Evolutionary conservation across 1,284 basidiomycete species (phyloP), one percentile per base, ranked within the genome.

Genomic region (Afroboletus lepidellus): DNA sequence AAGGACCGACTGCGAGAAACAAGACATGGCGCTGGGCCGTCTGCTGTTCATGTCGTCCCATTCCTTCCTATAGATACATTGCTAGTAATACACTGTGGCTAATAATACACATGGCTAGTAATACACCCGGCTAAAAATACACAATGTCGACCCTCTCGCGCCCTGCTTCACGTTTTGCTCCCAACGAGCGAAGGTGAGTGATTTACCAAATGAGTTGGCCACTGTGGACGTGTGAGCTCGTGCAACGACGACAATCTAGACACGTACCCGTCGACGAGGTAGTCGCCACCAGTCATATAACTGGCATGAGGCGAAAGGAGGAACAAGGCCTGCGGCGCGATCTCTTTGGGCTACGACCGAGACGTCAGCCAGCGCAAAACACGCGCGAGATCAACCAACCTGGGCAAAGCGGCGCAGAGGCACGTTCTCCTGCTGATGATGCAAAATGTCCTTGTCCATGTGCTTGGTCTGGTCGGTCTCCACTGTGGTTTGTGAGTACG

Each of bases 261-360:
- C 11, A 50, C 74, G 1, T 52, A 76, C 70, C 76, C 76, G 39
- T 78, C 77, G 16, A 78, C 60, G 54, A 75, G 66, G 44, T 70
- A 68, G 46, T 75, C 74, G 1, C 69, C 69, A 7, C 76, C 76
- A 11, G 76, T 78, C 69, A 72, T 72, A 58, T 78, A 77, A 37
- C 70, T 71, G 0, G 69, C 70, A 33, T 69, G 59, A 5, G 67
- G 58, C 16, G 74, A 74, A n/a, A 80, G 71, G 15, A 80, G 69
- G 9, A 77, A 62, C 41, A 80, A 45, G 0, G 71, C 67, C 57
- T 75, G 75, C 8, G 69, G 69, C 2, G 72, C 62, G 46, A 81
- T 74, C 58, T 80, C 78, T 15, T 70, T 59, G 3, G 77, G 75
- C 64, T 76, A 2, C 13, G 15, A 18, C 1, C 1, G 38, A 3